Conservation (phyloP, 2,329 filamentous ascomycete species). For the Phaeosphaeriaceae sp. region DNA sequence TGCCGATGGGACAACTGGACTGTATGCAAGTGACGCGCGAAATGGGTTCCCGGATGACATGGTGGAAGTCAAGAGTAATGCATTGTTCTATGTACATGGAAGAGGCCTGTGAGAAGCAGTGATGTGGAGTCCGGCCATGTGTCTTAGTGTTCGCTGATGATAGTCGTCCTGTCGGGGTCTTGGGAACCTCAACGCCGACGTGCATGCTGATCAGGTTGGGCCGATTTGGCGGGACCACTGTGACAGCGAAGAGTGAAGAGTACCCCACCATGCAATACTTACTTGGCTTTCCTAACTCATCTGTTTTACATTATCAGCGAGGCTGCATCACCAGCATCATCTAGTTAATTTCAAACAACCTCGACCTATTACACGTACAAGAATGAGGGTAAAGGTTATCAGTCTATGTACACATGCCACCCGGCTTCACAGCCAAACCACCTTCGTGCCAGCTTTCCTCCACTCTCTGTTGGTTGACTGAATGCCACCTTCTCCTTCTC, state of each 20-base stretch:
- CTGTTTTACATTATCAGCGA: neutral
- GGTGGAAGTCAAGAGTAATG: slow-evolving; percentile 43
- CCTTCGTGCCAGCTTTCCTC: slow-evolving; percentile 62
- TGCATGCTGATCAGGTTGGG: slow-evolving; percentile 8
- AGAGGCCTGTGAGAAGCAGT: slow-evolving; percentile 28
- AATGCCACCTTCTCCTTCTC: slow-evolving; percentile 65
- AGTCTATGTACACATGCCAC: slow-evolving; percentile 68
- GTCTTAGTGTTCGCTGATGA: slow-evolving; percentile 27
- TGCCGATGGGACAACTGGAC: slow-evolving; percentile 25
- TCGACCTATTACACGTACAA: too few relatives aligned
- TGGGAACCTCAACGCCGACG: slow-evolving; percentile 23
- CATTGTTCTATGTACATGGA: slow-evolving; percentile 49
- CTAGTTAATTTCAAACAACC: too few relatives aligned
- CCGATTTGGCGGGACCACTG: slow-evolving; percentile 29
- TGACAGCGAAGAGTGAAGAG: slow-evolving; percentile 21
- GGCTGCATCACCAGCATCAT: too few relatives aligned
- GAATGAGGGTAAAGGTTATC: slow-evolving; percentile 44
- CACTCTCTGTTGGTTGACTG: slow-evolving; percentile 69
- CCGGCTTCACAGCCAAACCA: slow-evolving; percentile 63
- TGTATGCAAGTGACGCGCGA: slow-evolving; percentile 41
- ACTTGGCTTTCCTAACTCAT: slow-evolving; percentile 10
- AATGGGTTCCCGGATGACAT: slow-evolving; percentile 51
- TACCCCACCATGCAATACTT: slow-evolving; percentile 23
- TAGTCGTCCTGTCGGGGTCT: slow-evolving; percentile 19
- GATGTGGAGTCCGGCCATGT: slow-evolving; percentile 20